Base-by-base conservation (phyloP, 2,329 filamentous ascomycete genomes). In the Stemphylium beticola region DNA sequence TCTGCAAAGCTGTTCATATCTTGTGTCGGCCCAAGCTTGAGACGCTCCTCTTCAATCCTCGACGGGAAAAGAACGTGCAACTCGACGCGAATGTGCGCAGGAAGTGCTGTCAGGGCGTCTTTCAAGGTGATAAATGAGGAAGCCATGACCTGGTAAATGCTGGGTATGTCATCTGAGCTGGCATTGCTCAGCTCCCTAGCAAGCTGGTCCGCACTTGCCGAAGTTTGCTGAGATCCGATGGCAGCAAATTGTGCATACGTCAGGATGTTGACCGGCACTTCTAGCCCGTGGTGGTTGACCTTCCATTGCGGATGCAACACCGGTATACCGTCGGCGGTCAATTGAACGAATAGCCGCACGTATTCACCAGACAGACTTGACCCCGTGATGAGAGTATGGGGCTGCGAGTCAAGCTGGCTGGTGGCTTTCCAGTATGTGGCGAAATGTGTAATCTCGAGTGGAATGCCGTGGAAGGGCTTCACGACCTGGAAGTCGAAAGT, bases 341-440 rank as follows among this genome's bases (percentile, higher is more conserved):
- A 85, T 70, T 99, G 95, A 20, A 98, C 90, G 69, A 92, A 96
- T 7, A 99, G 79, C 51, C 93, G 87, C 20, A 96, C 87, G 74
- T 98, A 98, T 68, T 98, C 91, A n/a, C 95, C 95, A 2, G 92
- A 96, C 50, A 99, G 77, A 77, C 93, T 98, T 9, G 93, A 98
- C 0, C 93, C 95, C 0, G 93, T 98, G 15, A 99, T 91, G 20
- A 98, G 86, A 20, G 92, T 91, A 69, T 85, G 95, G 20, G 90
- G 89, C 41, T 92, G 90, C 45, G 91, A 87, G 72, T 96, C 92
- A 42, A 95, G 84, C 65, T 96, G 92, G 68, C 92, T 96, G 1
- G 95, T 99, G 0, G 93, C 93, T 76, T 98, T 99, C 95, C 95
- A 99, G 76, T 99, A 99, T 0, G 95, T 98, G 60, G 96, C 95